These are phyloP conservation scores for Aspergillus niger DNA, from an alignment of 2,329 filamentous ascomycete genomes.

Conservation along the genomic window DNA sequence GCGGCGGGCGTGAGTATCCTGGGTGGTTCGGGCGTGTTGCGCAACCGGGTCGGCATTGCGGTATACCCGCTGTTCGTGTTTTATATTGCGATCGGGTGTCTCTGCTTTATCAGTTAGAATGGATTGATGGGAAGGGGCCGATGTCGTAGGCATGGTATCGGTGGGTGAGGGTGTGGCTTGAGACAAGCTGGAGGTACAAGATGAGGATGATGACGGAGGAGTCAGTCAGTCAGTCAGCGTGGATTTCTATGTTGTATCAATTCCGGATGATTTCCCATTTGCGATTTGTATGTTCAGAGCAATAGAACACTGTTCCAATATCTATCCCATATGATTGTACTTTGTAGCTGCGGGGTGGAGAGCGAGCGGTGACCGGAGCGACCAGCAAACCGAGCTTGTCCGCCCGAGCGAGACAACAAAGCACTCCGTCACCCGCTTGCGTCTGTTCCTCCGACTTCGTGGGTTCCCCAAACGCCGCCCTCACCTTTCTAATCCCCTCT, in stretches of 20 bases:
- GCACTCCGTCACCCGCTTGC: slow-evolving; percentile 20
- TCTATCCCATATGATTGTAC: neutral
- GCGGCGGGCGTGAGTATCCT: slow-evolving; percentile 95
- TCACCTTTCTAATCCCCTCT: slow-evolving; percentile 6
- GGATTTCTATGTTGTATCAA: neutral
- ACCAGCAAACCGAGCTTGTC: slow-evolving; percentile 15
- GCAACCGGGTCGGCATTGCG: slow-evolving; percentile 89
- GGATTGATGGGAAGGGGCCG: neutral
- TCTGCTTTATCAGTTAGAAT: slow-evolving; percentile 90
- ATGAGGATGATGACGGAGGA: neutral
- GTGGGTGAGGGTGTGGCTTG: neutral
- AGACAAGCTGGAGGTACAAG: neutral
- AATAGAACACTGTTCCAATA: neutral
- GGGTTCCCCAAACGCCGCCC: slow-evolving; percentile 7
- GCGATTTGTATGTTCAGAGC: slow-evolving; percentile 1
- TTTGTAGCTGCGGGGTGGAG: slow-evolving; percentile 17
- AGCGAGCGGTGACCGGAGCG: slow-evolving; percentile 27
- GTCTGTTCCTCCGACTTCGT: slow-evolving; percentile 8
- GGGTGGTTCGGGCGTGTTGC: slow-evolving; percentile 90
- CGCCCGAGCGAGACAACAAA: slow-evolving; percentile 25
- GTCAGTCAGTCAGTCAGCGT: neutral
- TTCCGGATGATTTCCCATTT: neutral
- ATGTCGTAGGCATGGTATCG: neutral
- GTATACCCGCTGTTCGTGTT: slow-evolving; percentile 96
- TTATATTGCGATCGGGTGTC: slow-evolving; percentile 86